Conservation (phyloP, 148 eudicot species). For the Camellia japonica region DNA sequence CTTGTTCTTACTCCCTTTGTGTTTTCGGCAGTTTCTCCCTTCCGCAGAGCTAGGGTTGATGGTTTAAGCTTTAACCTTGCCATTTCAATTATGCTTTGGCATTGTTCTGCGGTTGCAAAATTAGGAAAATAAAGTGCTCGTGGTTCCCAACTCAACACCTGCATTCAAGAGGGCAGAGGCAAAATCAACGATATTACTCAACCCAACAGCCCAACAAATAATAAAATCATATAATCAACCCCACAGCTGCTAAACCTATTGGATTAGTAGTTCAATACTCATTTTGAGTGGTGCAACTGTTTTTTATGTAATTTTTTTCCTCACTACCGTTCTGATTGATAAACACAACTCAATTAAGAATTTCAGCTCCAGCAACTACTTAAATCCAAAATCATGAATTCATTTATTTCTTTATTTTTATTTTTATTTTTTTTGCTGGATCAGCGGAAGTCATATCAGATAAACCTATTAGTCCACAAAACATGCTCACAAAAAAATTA, state of each 20-base stretch:
- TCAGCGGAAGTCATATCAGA: not conserved
- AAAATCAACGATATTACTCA: not conserved
- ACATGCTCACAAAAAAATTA: not conserved
- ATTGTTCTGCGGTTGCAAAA: constrained; percentile 62
- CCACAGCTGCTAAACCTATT: not conserved
- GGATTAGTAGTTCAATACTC: not conserved
- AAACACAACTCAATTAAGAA: too few species aligned
- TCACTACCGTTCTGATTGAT: not conserved
- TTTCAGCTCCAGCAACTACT: too few species aligned
- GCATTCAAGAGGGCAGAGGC: constrained; percentile 15
- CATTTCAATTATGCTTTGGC: constrained; percentile 41
- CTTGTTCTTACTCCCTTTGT: constrained; percentile 66
- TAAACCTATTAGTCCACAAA: not conserved
- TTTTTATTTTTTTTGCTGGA: not conserved
- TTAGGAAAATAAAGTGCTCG: constrained; percentile 54
- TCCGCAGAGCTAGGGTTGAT: constrained; percentile 59
- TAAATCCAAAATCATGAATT: too few species aligned
- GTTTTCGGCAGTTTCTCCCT: constrained; percentile 60
- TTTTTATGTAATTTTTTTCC: not conserved
- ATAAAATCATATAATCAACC: not conserved
- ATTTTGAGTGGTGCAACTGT: not conserved
- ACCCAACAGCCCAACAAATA: not conserved
- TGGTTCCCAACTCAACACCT: constrained; percentile 78
- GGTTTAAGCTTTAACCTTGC: constrained; percentile 51
- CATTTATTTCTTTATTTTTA: too few species aligned